Conservation (phyloP, 2,329 filamentous ascomycete genomes). For the Verticillium klebahnii region DNA sequence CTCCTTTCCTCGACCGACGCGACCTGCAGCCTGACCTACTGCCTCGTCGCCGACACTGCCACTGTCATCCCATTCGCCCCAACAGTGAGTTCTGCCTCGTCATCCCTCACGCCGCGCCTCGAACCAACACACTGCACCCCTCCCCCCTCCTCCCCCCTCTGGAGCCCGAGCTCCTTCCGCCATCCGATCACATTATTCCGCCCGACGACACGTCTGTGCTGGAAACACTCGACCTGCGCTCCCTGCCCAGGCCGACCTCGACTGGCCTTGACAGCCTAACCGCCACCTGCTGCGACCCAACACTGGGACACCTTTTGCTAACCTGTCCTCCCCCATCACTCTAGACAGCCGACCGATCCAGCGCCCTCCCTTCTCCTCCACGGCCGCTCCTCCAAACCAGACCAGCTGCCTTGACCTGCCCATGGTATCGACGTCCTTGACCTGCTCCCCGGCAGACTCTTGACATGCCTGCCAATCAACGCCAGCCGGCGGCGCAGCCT, state of each 20-base stretch:
- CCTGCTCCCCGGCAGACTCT: constrained; percentile 25
- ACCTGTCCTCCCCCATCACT: not conserved
- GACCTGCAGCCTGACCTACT: constrained; percentile 13
- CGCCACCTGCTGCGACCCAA: not conserved
- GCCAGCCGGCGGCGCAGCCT: constrained; percentile 41
- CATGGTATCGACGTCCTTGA: constrained; percentile 31
- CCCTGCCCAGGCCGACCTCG: not conserved
- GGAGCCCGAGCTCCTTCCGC: not conserved
- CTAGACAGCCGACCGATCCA: constrained; percentile 9
- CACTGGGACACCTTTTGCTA: not conserved
- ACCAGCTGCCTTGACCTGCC: constrained; percentile 17
- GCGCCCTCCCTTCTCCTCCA: constrained; percentile 1
- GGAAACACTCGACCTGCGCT: not conserved
- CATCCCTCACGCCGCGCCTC: not conserved
- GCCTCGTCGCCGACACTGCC: constrained; percentile 3
- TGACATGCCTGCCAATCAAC: constrained; percentile 48
- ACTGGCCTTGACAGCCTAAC: not conserved
- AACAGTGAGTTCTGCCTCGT: not conserved
- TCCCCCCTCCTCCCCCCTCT: not conserved
- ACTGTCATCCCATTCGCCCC: not conserved
- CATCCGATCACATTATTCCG: not conserved
- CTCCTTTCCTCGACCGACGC: not conserved
- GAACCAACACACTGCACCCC: not conserved
- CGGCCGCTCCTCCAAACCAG: constrained; percentile 2
- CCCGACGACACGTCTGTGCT: not conserved